Evolutionary conservation across 352 stramenopile species (phyloP), one percentile per base, ranked within the genome.

Genomic region (Phytophthora aleatoria): DNA sequence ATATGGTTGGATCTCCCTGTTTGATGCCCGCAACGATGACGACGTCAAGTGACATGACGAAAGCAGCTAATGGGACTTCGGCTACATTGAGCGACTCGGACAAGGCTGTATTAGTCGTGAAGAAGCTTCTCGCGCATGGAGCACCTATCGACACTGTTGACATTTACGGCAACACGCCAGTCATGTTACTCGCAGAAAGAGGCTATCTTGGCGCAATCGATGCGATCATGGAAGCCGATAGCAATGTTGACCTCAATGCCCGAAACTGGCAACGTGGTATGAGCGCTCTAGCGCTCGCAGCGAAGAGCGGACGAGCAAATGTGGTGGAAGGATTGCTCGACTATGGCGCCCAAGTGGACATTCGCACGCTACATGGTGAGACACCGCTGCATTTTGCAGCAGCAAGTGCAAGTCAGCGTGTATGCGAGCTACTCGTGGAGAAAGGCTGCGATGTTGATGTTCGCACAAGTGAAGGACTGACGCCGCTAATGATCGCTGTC

Each of bases 181-280:
- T 94, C 5, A 92, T 95, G 85, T 70, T 96, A 16, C 66, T 95
- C 1, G 83, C 85, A 6, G 79, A 86, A 65, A 87, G 80, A 53
- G 88, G 86, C 0, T 87, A 79, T 31, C 67, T 95, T 11, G 74
- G 82, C 27, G 88, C 78, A 44, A 80, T 96, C 15, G 86, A 95
- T 55, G 73, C 80, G 2, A 74, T 96, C 11, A 75, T 96, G 33
- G 85, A 94, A 55, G 70, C 76, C 10, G 83, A 83, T 42, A 77
- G 77, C 9, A 80, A 90, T 51, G 57, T 95, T 27, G 81, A 94
- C 20, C 43, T 96, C 36, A 90, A 92, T 57, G 68, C 76, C 6
- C 81, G 87, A 28, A 94, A 93, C 50, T 96, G 88, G 88, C 83
- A 94, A 56, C 74, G 77, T 38, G 88, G 88, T 7, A 88, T 91